A percentile compares a stretch with the other conserved stretches of the same genome.
Evolutionary conservation across 208 protist species (phyloP).

Genomic region (Phytomonas sp.): DNA sequence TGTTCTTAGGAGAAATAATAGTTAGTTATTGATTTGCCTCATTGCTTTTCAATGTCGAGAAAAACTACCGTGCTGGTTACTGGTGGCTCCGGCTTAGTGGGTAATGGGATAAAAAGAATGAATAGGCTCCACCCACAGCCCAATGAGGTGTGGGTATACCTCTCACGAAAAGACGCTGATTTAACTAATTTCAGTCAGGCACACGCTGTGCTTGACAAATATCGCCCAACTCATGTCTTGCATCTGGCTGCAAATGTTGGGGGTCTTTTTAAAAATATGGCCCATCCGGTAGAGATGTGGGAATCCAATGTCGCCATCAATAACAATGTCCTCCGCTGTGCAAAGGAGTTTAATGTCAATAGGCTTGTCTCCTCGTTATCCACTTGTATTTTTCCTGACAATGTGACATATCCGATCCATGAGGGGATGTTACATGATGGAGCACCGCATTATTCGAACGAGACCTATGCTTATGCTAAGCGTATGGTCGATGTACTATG

Average conservation of each 20-base stretch:
- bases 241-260: slow-evolving; percentile 91
- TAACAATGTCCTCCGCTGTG: slow-evolving; percentile 84
- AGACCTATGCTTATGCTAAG: slow-evolving; percentile 92
- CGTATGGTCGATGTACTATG: slow-evolving; percentile 91
- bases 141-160: slow-evolving; percentile 76
- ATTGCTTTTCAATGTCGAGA: neutral
- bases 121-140: slow-evolving; percentile 11
- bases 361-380: slow-evolving; percentile 13
- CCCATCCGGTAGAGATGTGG: slow-evolving; percentile 82
- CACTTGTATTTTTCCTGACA: slow-evolving; percentile 92
- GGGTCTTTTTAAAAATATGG: slow-evolving; percentile 89
- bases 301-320: slow-evolving; percentile 61
- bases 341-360: slow-evolving; percentile 24
- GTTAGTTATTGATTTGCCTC: slow-evolving; percentile 12
- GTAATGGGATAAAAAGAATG: slow-evolving; percentile 62
- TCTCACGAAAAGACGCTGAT: slow-evolving; percentile 79
- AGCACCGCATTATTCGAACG: slow-evolving; percentile 87
- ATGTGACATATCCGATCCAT: slow-evolving; percentile 89
- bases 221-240: slow-evolving; percentile 91
- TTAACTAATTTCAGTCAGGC: slow-evolving; percentile 41
- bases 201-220: slow-evolving; percentile 57
- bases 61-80: slow-evolving; percentile 42
- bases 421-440: slow-evolving; percentile 89
- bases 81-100: slow-evolving; percentile 88
- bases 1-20: slow-evolving; percentile 3